Evolutionary conservation across 2,329 filamentous ascomycete species (phyloP), one percentile per base, ranked within the genome.

Genomic region (Septoria petroselini): DNA sequence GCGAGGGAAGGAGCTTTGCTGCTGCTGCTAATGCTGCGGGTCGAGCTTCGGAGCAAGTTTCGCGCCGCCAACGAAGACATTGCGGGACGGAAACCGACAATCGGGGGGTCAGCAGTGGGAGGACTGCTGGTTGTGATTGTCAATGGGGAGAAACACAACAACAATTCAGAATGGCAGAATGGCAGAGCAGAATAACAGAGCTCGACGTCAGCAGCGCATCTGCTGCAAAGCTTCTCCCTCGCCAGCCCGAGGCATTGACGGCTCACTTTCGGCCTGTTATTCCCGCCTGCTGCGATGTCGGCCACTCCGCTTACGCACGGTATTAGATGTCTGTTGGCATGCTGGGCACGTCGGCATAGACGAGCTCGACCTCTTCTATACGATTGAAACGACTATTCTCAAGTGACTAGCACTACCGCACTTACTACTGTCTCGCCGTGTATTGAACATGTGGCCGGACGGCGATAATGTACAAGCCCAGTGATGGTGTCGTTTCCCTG

Each of bases 11-110:
- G 62, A 63, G 64, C 58, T 57, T 52, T 58, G 49, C 50, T 59
- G 38, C 37, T 34, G 43, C 43, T 46, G 50, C 58, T 59, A 42
- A 65, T 45, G 57, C 58, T 62, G 56, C 61, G 59, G 49, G 61
- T 52, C 40, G 60, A 55, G 41, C 60, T 61, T 54, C 62, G 53
- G 60, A 64, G 59, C 59, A 65, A 51, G 57, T 57, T 63, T 41
- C 65, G 75, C 72, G 67, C 72, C 18, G 63, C 63, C 29, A 72
- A 65, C 48, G 60, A 52, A 60, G 68, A 58, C 67, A 66, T 56
- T 48, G 50, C 56, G 44, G 52, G 46, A n/a, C n/a, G n/a, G n/a
- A n/a, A n/a, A n/a, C 39, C 9, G 12, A 17, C 23, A 19, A 33
- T 21, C 35, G 27, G 41, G 7, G 7, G 43, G 6, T 35, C n/a